Evolutionary conservation across 805 yeast genomes (phyloP).

Genomic region (Metschnikowia orientalis): DNA sequence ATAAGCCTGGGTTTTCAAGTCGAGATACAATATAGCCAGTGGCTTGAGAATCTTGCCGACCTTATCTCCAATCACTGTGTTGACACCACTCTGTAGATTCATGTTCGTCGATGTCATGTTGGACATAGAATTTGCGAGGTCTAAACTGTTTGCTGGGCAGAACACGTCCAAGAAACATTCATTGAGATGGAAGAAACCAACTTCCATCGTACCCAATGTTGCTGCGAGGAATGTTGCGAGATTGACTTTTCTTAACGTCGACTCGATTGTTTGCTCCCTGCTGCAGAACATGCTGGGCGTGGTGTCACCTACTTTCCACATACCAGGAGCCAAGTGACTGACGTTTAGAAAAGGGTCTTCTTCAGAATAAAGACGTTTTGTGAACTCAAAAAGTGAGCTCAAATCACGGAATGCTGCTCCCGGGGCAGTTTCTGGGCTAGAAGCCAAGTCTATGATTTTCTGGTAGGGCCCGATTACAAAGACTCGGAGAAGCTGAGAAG

Average conservation of each 20-base stretch:
- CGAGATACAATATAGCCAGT: constrained; percentile 75
- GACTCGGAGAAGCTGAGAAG: constrained; percentile 72
- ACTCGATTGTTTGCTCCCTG: constrained; percentile 56
- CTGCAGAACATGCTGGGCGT: constrained; percentile 56
- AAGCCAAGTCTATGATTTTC: constrained; percentile 65
- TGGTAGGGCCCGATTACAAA: constrained; percentile 74
- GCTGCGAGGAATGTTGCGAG: constrained; percentile 87
- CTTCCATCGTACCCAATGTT: constrained; percentile 74
- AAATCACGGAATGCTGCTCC: constrained; percentile 65
- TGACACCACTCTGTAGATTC: constrained; percentile 33
- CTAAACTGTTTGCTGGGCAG: constrained; percentile 65
- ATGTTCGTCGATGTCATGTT: constrained; percentile 30
- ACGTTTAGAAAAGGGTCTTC: constrained; percentile 71
- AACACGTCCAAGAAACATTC: constrained; percentile 82
- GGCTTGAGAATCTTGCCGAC: constrained; percentile 66
- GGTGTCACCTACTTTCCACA: constrained; percentile 60
- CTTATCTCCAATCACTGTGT: constrained; percentile 33
- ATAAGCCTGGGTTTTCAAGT: constrained; percentile 91
- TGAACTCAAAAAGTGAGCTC: constrained; percentile 72
- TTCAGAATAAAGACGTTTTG: constrained; percentile 63
- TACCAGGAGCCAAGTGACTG: constrained; percentile 64
- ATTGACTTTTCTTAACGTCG: constrained; percentile 77
- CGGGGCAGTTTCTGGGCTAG: constrained; percentile 59
- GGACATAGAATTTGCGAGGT: constrained; percentile 42
- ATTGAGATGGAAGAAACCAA: constrained; percentile 83